phyloP scores from a whole-genome alignment of 306 rosid genomes.

The Aeschynomene evenia region DNA sequence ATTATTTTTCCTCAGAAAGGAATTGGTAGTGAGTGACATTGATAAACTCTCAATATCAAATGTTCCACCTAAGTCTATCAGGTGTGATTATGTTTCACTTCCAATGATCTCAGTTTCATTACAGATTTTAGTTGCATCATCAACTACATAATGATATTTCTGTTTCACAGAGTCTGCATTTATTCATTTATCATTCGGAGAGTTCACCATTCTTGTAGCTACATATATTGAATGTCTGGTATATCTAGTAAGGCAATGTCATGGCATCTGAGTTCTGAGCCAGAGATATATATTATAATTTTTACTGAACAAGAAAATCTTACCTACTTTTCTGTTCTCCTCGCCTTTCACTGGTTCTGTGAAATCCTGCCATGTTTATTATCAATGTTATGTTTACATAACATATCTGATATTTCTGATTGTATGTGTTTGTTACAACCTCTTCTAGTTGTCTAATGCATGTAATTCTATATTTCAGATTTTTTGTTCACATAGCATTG shows the following conservation, averaged over 20 bases:
- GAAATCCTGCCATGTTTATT: neutral
- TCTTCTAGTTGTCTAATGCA: conserved; percentile 21
- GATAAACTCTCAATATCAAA: conserved; percentile 96
- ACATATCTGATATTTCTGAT: conserved; percentile 14
- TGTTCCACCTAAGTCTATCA: conserved; percentile 71
- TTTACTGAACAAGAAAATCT: neutral
- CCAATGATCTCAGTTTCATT: conserved; percentile 5
- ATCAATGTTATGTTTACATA: neutral
- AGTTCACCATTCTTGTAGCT: neutral
- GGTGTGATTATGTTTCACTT: conserved; percentile 43
- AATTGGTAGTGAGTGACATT: conserved; percentile 81
- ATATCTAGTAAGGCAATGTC: neutral
- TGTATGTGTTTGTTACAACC: neutral
- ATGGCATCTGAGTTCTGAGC: neutral
- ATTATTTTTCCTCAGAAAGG: conserved; percentile 68
- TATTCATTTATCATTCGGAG: neutral
- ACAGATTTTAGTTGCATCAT: neutral
- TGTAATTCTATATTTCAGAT: conserved; percentile 52
- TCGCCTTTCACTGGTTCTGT: neutral
- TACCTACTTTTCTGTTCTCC: neutral
- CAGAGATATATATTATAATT: neutral
- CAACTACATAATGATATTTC: neutral
- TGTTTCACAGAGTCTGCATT: conserved; percentile 8
- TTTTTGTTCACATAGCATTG: conserved; percentile 84
- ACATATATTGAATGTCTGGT: neutral